Conservation (phyloP, 106 monocot species). For the Dendrobium chrysotoxum region DNA sequence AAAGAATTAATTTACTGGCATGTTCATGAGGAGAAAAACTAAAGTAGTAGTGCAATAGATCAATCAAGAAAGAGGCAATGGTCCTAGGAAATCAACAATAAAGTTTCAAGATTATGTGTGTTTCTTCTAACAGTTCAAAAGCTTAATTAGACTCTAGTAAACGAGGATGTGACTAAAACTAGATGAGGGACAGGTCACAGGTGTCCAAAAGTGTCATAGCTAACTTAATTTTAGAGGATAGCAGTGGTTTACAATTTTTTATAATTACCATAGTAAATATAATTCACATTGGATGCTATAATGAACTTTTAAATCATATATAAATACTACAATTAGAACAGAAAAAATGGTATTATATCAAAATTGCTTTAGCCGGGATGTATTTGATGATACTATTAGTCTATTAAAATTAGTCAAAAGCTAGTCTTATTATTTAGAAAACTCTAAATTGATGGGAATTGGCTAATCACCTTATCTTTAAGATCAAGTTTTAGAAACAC, state of each 20-base stretch:
- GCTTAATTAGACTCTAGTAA: neutral
- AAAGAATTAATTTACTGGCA: neutral
- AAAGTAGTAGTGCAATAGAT: neutral
- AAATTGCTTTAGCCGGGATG: too few relatives aligned
- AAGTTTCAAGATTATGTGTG: neutral
- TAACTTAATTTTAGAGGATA: neutral
- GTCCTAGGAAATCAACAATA: neutral
- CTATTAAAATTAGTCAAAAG: neutral
- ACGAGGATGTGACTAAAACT: neutral
- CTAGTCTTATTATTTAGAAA: neutral
- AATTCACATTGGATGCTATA: neutral
- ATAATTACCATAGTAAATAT: neutral
- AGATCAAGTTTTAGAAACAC: neutral
- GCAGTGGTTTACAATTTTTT: neutral
- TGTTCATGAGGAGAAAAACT: neutral
- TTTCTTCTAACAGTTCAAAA: neutral
- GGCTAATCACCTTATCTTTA: neutral
- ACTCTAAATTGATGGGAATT: neutral
- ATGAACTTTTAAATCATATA: neutral
- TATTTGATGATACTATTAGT: neutral
- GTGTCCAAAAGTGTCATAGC: too few relatives aligned
- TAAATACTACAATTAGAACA: neutral
- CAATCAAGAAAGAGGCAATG: neutral
- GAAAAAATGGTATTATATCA: neutral
- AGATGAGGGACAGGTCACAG: neutral